Percentiles rank a stretch among this genome's conserved stretches.
These are phyloP conservation scores for Aureobasidium sp. DNA, from an alignment of 2,329 filamentous ascomycete genomes.

Conservation along the genomic window DNA sequence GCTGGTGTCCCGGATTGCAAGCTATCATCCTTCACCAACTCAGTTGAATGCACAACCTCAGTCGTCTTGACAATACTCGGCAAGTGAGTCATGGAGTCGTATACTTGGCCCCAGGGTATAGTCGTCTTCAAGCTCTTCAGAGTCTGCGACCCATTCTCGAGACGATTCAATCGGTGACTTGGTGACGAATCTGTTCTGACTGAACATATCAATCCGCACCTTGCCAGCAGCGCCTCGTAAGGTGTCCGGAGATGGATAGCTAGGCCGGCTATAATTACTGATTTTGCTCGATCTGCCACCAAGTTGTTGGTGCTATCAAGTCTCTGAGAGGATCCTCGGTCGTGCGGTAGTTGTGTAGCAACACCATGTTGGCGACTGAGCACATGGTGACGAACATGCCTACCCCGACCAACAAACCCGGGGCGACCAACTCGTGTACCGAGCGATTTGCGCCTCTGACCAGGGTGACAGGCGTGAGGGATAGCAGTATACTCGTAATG, in stretches of 20 bases:
- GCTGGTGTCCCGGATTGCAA: neutral
- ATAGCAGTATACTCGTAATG: neutral
- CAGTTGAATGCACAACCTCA: constrained; percentile 7
- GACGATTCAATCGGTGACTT: neutral
- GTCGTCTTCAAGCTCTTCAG: neutral
- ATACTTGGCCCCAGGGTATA: neutral
- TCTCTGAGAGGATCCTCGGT: neutral
- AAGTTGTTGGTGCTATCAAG: neutral
- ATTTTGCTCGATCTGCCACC: constrained; percentile 13
- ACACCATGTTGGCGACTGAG: constrained; percentile 7
- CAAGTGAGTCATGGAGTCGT: neutral
- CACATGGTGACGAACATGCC: neutral
- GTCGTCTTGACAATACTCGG: constrained; percentile 6
- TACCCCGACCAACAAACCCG: neutral
- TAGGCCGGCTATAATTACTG: neutral
- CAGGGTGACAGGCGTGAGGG: neutral
- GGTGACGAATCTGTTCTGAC: neutral
- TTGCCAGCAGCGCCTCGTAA: neutral
- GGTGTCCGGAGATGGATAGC: neutral
- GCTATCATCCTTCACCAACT: neutral
- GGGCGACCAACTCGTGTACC: neutral
- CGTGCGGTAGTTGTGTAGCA: neutral
- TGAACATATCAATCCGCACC: neutral
- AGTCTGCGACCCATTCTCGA: neutral
- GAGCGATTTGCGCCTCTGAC: neutral